Base-by-base conservation (phyloP, 1,139 yeast species). In the Hemisphaericaspora subhashii region DNA sequence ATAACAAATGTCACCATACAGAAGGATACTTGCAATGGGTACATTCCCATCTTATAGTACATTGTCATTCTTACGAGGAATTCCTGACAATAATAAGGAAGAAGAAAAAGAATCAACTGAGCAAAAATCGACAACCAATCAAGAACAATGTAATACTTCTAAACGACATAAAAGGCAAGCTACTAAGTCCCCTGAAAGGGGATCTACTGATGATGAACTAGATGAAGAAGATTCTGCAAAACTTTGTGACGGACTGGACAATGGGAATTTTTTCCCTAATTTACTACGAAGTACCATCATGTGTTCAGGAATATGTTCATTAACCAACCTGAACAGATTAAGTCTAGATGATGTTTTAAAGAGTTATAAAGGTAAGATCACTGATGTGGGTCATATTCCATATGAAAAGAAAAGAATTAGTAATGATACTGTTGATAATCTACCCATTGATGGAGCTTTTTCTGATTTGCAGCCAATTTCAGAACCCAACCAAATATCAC, bases 201-300 rank as follows among this genome's bases (percentile, higher is more conserved):
- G 11, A 39, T 30, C 26, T 36, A 36, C 35, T 45, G 50, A 43
- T 33, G 48, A 46, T 6, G 42, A 39, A 1, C 50, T 40, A 14
- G 48, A 42, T 3, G 65, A 57, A 1, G 61, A 53, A 5, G 67
- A 60, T 14, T 45, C 38, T 8, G 65, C 64, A 5, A 36, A 34
- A 14, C 54, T 62, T 2, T 38, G 46, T 20, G 48, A 50, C 4
- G 61, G 50, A 13, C 39, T 33, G 42, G 39, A 42, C 23, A 46
- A 55, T 3, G 48, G 46, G 33, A 52, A 51, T 41, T 58, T 55
- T 39, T 54, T 78, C 47, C 77, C 75, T 1, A 72, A 74, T 1
- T 50, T 77, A 37, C 54, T 78, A 33, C 73, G 82, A 1, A 66
- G 80, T 0, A 78, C 82, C 0, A 71, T 77, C 44, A 67, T 76